Evolutionary conservation across 1,284 basidiomycete genomes (phyloP).

Genomic region (Heterobasidion annosum): DNA sequence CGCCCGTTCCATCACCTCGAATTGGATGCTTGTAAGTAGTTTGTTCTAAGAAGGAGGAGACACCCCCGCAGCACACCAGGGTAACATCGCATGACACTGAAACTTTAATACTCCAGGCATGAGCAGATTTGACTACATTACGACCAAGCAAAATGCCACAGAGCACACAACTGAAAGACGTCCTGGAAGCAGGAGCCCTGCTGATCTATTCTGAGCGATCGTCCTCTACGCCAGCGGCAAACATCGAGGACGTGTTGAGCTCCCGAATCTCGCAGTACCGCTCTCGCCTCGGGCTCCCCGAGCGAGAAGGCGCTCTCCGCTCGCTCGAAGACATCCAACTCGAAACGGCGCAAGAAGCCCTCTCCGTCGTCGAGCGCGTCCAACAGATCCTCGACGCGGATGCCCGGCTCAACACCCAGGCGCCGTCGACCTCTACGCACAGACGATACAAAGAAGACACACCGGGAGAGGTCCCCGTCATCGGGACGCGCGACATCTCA

Average conservation of each 20-base stretch:
- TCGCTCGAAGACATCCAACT: slow-evolving; percentile 37
- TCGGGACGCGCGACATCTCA: slow-evolving; percentile 60
- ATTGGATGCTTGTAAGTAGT: too few relatives aligned
- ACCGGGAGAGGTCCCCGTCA: slow-evolving; percentile 21
- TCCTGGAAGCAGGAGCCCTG: background rate
- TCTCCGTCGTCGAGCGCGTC: slow-evolving; percentile 41
- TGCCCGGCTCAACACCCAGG: background rate
- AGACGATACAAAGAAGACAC: background rate
- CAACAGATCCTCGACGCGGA: slow-evolving; percentile 34
- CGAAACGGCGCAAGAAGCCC: slow-evolving; percentile 46
- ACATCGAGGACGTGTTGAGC: slow-evolving; percentile 29
- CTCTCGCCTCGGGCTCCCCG: slow-evolving; percentile 17
- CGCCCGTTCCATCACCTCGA: too few relatives aligned
- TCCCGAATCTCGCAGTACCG: slow-evolving; percentile 33
- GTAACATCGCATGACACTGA: too few relatives aligned
- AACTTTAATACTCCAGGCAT: too few relatives aligned
- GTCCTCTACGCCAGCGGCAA: slow-evolving; percentile 3
- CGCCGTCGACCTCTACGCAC: slow-evolving; percentile 1
- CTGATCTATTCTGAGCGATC: background rate
- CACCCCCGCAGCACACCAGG: too few relatives aligned
- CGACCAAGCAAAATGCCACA: background rate
- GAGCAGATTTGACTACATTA: too few relatives aligned
- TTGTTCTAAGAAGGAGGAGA: too few relatives aligned
- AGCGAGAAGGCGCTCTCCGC: slow-evolving; percentile 8
- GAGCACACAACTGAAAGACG: background rate